Base-by-base conservation (phyloP, 106 monocot species). In the Posidonia australis region DNA sequence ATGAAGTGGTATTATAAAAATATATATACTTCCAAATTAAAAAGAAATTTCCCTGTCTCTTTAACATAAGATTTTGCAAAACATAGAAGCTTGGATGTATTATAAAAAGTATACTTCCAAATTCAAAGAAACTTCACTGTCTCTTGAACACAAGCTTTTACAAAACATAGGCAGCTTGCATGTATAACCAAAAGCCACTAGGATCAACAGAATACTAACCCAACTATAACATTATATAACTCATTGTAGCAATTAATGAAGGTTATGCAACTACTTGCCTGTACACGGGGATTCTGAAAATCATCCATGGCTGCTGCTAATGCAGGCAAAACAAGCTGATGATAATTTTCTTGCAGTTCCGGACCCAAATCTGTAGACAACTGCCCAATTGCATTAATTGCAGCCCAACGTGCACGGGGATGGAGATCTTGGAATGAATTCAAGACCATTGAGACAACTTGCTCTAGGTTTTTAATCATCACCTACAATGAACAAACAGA, bases 211-310 rank as follows among this genome's bases (percentile, higher is more conserved):
- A 36, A 36, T 36, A 36, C 36, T 36, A 36, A 36, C 36, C 36
- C 36, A 36, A 36, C 36, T 4, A 36, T 36, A 36, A 36, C 36
- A 36, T 7, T n/a, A 36, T 4, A 36, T 36, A 36, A 36, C 2
- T 7, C 36, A 36, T 36, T 7, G 2, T 36, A 7, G 36, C 2
- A 27, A 27, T 22, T 20, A 58, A 58, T 58, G 26, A 58, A 28
- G 26, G 11, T 13, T 26, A 46, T 64, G 36, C 2, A 2, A 36
- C 36, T 46, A 66, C 81, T 76, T 82, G 76, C 93, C 83, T 94
- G 93, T 24, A 98, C 90, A 31, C 96, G 87, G 9, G 96, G 96
- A 74, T 98, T 98, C 58, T 90, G 90, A 49, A 98, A 98, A 77
- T 98, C 96, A 78, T 98, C 96, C 96, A 98, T 98, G 18, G 90